Conservation (phyloP, 2,329 filamentous ascomycete genomes). For the Knufia petricola region DNA sequence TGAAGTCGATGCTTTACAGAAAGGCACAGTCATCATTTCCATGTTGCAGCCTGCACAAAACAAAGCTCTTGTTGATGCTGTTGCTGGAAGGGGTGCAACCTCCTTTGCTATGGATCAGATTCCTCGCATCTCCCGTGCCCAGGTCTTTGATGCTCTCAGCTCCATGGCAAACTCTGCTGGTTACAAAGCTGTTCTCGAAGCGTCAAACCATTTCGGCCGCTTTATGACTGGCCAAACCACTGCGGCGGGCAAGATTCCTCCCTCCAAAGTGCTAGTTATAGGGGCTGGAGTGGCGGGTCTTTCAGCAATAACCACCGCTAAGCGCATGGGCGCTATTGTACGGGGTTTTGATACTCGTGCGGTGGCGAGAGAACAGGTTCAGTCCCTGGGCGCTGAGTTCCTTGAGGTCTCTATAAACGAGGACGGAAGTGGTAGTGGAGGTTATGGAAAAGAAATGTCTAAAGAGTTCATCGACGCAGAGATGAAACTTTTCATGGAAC, state of each 20-base stretch:
- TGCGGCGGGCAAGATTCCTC: slow-evolving; percentile 80
- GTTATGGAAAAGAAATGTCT: slow-evolving; percentile 90
- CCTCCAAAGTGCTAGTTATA: slow-evolving; percentile 82
- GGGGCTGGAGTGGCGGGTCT: slow-evolving; percentile 82
- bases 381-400: slow-evolving; percentile 82
- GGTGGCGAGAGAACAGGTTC: slow-evolving; percentile 80
- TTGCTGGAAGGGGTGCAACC: slow-evolving; percentile 62
- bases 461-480: slow-evolving; percentile 88
- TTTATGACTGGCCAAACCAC: slow-evolving; percentile 86
- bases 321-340: slow-evolving; percentile 78
- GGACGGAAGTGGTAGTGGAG: slow-evolving; percentile 72
- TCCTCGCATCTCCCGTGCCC: slow-evolving; percentile 77
- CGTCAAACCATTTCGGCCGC: slow-evolving; percentile 78
- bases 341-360: slow-evolving; percentile 84
- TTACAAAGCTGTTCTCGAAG: slow-evolving; percentile 84
- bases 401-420: slow-evolving; percentile 78
- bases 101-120: slow-evolving; percentile 90
- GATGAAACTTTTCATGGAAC: slow-evolving; percentile 84
- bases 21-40: slow-evolving; percentile 66
- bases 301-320: slow-evolving; percentile 77
- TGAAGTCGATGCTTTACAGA: slow-evolving; percentile 59
- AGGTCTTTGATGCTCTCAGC: slow-evolving; percentile 76
- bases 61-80: slow-evolving; percentile 60
- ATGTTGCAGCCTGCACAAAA: slow-evolving; percentile 79
- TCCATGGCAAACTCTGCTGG: slow-evolving; percentile 93